Percentiles rank a stretch among this genome's conserved stretches.
Evolutionary conservation across 495 filamentous ascomycete genomes (phyloP).

Genomic region (Hypoxylon crocopeplum): DNA sequence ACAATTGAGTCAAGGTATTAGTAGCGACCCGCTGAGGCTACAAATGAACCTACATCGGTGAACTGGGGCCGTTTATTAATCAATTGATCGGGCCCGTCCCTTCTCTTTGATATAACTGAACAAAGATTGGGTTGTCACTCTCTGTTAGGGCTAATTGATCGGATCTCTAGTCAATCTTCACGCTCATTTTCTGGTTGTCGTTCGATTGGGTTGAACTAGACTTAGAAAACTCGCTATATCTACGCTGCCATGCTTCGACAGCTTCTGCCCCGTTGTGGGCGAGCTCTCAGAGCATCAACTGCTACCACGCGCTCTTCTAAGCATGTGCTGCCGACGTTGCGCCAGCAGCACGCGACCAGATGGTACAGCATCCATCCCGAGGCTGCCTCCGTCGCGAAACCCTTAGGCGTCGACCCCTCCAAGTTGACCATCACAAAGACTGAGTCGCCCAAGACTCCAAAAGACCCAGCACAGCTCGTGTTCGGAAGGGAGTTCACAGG

Average conservation of each 20-base stretch:
- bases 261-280: slow-evolving; percentile 34
- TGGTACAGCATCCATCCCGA: slow-evolving; percentile 66
- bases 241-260: slow-evolving; percentile 40
- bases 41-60: slow-evolving; percentile 3
- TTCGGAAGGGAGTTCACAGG: slow-evolving; percentile 91
- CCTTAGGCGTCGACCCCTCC: slow-evolving; percentile 70
- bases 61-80: slow-evolving; percentile 21
- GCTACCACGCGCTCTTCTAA: slow-evolving; percentile 4
- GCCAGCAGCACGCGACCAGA: slow-evolving; percentile 41
- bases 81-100: slow-evolving; percentile 18
- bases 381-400: slow-evolving; percentile 58
- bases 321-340: slow-evolving; percentile 24
- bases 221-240: not conserved
- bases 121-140: no score
- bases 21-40: not conserved
- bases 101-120: slow-evolving; percentile 4
- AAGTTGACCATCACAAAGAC: slow-evolving; percentile 78
- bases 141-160: no score
- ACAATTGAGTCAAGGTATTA: slow-evolving; percentile 23
- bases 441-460: slow-evolving; percentile 73
- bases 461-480: slow-evolving; percentile 77
- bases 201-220: not conserved
- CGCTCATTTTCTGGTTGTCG: not conserved
- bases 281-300: slow-evolving; percentile 32
- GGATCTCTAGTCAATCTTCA: not conserved